A percentile compares a stretch with the other conserved stretches of the same genome.
Evolutionary conservation across 768 basidiomycete species (phyloP).

Genomic region (Zangia roseola): DNA sequence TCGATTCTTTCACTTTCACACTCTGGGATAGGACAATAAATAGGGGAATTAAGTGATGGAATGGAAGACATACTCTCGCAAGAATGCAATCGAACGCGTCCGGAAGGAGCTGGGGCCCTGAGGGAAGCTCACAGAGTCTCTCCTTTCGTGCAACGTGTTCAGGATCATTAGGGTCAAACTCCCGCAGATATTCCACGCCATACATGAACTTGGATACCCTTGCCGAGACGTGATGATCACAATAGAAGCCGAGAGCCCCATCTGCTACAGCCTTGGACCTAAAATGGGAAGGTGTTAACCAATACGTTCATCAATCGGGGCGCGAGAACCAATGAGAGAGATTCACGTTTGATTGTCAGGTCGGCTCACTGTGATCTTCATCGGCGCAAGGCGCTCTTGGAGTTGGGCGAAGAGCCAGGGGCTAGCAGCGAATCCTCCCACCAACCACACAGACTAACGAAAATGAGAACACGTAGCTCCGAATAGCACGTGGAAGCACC

Average conservation of each 20-base stretch:
- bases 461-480: conserved; percentile 10
- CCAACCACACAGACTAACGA: conserved; percentile 72
- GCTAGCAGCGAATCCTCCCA: conserved; percentile 82
- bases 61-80: conserved; percentile 48
- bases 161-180: conserved; percentile 60
- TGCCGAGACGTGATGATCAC: conserved; percentile 80
- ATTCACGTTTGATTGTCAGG: conserved; percentile 79
- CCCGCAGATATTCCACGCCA: conserved; percentile 75
- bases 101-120: conserved; percentile 72
- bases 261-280: conserved; percentile 86
- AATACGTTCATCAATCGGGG: conserved; percentile 1
- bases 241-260: conserved; percentile 81
- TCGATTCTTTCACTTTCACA: conserved; percentile 77
- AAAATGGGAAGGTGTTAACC: conserved; percentile 7
- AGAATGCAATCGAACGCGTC: conserved; percentile 85
- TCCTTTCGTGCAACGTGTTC: conserved; percentile 66
- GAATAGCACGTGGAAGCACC: background rate
- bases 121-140: conserved; percentile 71
- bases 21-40: conserved; percentile 39
- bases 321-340: conserved; percentile 5
- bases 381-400: conserved; percentile 60
- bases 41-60: conserved; percentile 1
- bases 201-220: conserved; percentile 81
- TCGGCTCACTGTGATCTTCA: conserved; percentile 61
- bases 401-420: conserved; percentile 78